phyloP scores from a whole-genome alignment of 1,284 basidiomycete species.

The Porogramme epimiltina region DNA sequence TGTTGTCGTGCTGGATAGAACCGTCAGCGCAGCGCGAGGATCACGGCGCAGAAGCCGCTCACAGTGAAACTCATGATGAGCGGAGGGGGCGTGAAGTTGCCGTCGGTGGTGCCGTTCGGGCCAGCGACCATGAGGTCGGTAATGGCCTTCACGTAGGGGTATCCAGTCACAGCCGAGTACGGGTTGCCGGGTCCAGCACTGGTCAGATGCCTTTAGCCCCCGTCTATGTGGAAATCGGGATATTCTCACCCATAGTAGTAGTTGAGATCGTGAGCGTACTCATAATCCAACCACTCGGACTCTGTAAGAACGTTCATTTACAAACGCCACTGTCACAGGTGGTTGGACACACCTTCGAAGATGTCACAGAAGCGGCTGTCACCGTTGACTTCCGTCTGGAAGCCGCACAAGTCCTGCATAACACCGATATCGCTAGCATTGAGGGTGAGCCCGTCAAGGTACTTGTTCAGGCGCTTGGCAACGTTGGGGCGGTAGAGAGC shows the following conservation, averaged over 20 bases:
- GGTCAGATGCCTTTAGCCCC: neutral
- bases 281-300: conserved; percentile 54
- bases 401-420: conserved; percentile 48
- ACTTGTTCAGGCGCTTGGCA: conserved; percentile 38
- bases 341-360: conserved; percentile 15
- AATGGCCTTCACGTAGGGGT: conserved; percentile 42
- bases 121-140: conserved; percentile 38
- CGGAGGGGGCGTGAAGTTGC: conserved; percentile 37
- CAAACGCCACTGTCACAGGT: neutral
- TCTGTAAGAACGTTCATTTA: conserved; percentile 33
- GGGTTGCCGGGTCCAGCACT: conserved; percentile 47
- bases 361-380: conserved; percentile 40
- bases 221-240: neutral
- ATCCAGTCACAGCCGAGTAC: conserved; percentile 40
- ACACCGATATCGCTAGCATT: conserved; percentile 38
- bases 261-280: conserved; percentile 57
- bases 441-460: conserved; percentile 37
- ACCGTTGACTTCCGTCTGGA: conserved; percentile 39
- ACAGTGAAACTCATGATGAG: conserved; percentile 47
- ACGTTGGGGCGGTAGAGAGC: conserved; percentile 34
- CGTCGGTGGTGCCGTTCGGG: conserved; percentile 28
- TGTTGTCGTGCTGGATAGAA: conserved; percentile 41
- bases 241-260: conserved; percentile 44
- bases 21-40: neutral
- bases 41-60: conserved; percentile 10